A percentile compares a stretch with the other conserved stretches of the same genome.
phyloP scores from a whole-genome alignment of 441 rosid species.

The Syzygium syzygioides region DNA sequence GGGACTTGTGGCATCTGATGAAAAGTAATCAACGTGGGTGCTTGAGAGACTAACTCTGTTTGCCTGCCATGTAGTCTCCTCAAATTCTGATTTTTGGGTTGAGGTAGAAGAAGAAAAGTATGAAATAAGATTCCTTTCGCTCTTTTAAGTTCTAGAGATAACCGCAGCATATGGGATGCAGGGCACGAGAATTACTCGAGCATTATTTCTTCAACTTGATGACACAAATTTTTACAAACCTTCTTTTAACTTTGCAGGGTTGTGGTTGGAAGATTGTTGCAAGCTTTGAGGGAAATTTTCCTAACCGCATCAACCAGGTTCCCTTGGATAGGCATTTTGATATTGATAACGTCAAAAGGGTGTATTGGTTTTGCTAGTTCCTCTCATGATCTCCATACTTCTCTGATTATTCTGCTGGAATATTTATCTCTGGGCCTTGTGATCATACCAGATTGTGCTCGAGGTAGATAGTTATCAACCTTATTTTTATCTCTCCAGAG shows the following conservation, averaged over 20 bases:
- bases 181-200: not conserved
- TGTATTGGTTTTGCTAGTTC: slow-evolving; percentile 18
- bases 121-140: not conserved
- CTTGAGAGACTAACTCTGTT: not conserved
- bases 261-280: slow-evolving; percentile 96
- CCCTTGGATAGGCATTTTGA: slow-evolving; percentile 94
- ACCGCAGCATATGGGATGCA: not conserved
- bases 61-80: not conserved
- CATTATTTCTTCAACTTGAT: not conserved
- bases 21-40: not conserved
- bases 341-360: slow-evolving; percentile 83
- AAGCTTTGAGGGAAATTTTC: slow-evolving; percentile 93
- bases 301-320: slow-evolving; percentile 88
- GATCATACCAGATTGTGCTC: slow-evolving; percentile 59
- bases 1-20: not conserved
- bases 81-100: not conserved
- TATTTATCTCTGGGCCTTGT: slow-evolving; percentile 11
- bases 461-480: slow-evolving; percentile 99
- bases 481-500: slow-evolving; percentile 91
- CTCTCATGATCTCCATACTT: not conserved
- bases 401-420: not conserved
- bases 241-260: slow-evolving; percentile 42
- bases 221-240: not conserved
- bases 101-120: not conserved
- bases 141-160: not conserved